Evolutionary conservation across 75 land plant species (phyloP).

Genomic region (Azolla pinnata): DNA sequence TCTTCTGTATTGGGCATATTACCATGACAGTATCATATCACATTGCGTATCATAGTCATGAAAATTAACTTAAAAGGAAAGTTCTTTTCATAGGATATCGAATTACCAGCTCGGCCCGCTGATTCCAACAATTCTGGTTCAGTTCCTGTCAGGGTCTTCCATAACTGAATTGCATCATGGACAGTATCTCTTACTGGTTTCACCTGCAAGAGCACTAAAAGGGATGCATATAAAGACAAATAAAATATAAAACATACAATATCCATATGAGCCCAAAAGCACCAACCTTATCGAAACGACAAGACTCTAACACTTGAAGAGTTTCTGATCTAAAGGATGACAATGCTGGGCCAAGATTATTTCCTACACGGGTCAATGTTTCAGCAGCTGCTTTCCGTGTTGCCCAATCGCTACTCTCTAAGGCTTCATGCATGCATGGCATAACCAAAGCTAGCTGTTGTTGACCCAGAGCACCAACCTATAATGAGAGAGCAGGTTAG

Average conservation of each 20-base stretch:
- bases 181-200: constrained; percentile 30
- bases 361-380: neutral
- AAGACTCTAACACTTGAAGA: constrained; percentile 9
- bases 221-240: too few species aligned
- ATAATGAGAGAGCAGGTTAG: neutral
- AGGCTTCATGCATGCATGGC: neutral
- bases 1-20: too few species aligned
- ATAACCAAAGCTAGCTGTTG: neutral
- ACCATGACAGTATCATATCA: too few species aligned
- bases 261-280: neutral
- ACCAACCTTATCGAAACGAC: constrained; percentile 31
- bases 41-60: too few species aligned
- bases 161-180: constrained; percentile 22
- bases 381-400: neutral
- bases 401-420: neutral
- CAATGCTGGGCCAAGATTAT: constrained; percentile 13
- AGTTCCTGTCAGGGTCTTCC: constrained; percentile 23
- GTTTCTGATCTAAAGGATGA: constrained; percentile 7
- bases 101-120: too few species aligned
- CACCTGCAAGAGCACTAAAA: constrained; percentile 10
- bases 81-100: too few species aligned
- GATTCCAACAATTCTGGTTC: too few species aligned
- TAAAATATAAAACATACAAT: too few species aligned
- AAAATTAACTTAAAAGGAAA: too few species aligned
- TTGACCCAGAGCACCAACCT: neutral